phyloP scores from a whole-genome alignment of 148 eudicot species.

The Salicornia ramosissima region DNA sequence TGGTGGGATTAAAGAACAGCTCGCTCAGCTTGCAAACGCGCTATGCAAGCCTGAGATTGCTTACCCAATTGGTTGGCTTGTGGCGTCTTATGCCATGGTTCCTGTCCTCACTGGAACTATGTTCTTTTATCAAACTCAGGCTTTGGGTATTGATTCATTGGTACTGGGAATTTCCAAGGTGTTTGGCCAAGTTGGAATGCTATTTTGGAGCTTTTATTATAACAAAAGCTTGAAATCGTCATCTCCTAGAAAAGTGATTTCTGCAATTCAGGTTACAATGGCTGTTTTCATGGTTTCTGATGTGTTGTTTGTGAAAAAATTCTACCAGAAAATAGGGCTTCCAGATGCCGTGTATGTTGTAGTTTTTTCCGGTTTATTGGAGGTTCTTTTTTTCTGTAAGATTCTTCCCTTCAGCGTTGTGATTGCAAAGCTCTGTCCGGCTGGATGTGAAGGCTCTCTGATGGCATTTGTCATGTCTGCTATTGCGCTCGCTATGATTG shows the following conservation, averaged over 20 bases:
- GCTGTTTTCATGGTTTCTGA: constrained; percentile 79
- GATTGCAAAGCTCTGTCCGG: constrained; percentile 81
- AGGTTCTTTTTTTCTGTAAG: constrained; percentile 65
- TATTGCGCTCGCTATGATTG: constrained; percentile 67
- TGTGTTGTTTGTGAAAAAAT: constrained; percentile 61
- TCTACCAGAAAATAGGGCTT: constrained; percentile 57
- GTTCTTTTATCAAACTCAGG: constrained; percentile 87
- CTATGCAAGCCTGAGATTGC: constrained; percentile 61
- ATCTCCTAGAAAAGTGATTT: constrained; percentile 61
- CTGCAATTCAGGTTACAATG: constrained; percentile 61
- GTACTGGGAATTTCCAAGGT: constrained; percentile 85
- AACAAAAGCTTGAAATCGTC: constrained; percentile 49
- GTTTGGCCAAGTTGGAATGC: constrained; percentile 80
- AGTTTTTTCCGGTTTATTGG: constrained; percentile 64
- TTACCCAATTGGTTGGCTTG: constrained; percentile 67
- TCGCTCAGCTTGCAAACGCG: constrained; percentile 52
- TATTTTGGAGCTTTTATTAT: constrained; percentile 70
- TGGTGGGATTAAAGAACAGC: constrained; percentile 47
- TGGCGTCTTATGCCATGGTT: constrained; percentile 69
- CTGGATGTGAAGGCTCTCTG: constrained; percentile 85
- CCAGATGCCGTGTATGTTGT: constrained; percentile 67
- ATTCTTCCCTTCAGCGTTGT: constrained; percentile 71
- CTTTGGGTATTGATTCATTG: constrained; percentile 61
- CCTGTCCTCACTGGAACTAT: constrained; percentile 79
- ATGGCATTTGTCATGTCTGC: constrained; percentile 94